Percentiles rank a stretch among this genome's conserved stretches.
These are phyloP conservation scores for Trichoderma asperellum DNA, from an alignment of 2,329 filamentous ascomycete genomes.

Conservation along the genomic window DNA sequence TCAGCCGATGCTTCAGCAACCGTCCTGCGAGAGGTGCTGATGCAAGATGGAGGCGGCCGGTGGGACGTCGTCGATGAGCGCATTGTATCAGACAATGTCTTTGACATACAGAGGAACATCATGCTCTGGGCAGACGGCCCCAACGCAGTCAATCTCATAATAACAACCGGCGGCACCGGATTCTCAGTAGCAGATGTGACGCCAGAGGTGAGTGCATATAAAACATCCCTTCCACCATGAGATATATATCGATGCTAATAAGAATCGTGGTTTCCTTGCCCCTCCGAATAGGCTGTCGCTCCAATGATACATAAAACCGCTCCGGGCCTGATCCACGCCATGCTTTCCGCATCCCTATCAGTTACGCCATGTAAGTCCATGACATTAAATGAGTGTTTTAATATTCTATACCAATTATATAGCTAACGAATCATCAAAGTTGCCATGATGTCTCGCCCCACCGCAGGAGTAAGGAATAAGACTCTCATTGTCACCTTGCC, in stretches of 20 bases:
- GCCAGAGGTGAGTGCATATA: conserved; percentile 67
- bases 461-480: conserved; percentile 82
- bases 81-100: conserved; percentile 78
- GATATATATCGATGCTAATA: background rate
- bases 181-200: conserved; percentile 86
- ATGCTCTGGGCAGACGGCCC: conserved; percentile 72
- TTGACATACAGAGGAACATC: conserved; percentile 75
- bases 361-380: conserved; percentile 81
- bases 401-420: background rate
- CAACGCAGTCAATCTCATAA: conserved; percentile 70
- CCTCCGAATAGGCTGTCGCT: conserved; percentile 68
- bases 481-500: conserved; percentile 87
- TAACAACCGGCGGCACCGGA: conserved; percentile 91
- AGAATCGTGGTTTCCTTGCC: background rate
- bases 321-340: conserved; percentile 89
- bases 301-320: conserved; percentile 83
- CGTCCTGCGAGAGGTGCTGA: conserved; percentile 70
- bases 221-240: background rate
- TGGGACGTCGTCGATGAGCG: conserved; percentile 72
- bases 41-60: conserved; percentile 64
- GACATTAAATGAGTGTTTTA: conserved; percentile 26
- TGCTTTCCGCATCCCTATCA: conserved; percentile 81
- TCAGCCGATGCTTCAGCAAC: conserved; percentile 75
- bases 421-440: conserved; percentile 57
- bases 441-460: conserved; percentile 93